A percentile compares a stretch with the other conserved stretches of the same genome.
Conservation (phyloP, 805 yeast species). For the Metschnikowia borealis region DNA sequence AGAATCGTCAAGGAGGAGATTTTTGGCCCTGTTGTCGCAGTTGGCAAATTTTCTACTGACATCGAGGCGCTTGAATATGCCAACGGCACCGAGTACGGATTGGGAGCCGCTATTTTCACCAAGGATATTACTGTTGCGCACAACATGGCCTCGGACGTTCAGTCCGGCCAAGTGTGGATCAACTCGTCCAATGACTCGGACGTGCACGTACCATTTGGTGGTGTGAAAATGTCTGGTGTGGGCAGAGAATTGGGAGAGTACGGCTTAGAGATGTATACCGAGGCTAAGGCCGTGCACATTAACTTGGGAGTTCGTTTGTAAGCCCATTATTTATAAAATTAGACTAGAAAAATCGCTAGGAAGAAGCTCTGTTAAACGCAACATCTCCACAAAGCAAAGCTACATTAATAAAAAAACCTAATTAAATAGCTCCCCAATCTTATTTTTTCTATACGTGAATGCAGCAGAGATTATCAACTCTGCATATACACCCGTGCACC, state of each 20-base stretch:
- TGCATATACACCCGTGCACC: slow-evolving; percentile 1
- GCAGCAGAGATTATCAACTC: not conserved
- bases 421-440: too few relatives aligned
- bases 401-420: too few relatives aligned
- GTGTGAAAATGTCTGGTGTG: slow-evolving; percentile 72
- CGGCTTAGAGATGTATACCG: slow-evolving; percentile 68
- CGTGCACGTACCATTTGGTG: slow-evolving; percentile 72
- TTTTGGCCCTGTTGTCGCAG: slow-evolving; percentile 80
- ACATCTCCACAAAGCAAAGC: too few relatives aligned
- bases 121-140: slow-evolving; percentile 64
- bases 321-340: not conserved
- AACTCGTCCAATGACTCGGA: slow-evolving; percentile 67
- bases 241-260: slow-evolving; percentile 80
- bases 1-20: slow-evolving; percentile 74
- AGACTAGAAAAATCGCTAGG: too few relatives aligned
- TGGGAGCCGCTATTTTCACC: slow-evolving; percentile 80
- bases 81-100: slow-evolving; percentile 71
- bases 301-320: slow-evolving; percentile 48
- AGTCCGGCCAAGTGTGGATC: slow-evolving; percentile 68
- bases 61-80: slow-evolving; percentile 68
- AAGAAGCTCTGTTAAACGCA: too few relatives aligned
- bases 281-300: slow-evolving; percentile 72
- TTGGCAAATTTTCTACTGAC: slow-evolving; percentile 60
- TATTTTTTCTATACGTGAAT: not conserved
- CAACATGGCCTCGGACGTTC: slow-evolving; percentile 52